Conservation (phyloP, 2,329 filamentous ascomycete genomes). For the Hymenoscyphus infarciens region DNA sequence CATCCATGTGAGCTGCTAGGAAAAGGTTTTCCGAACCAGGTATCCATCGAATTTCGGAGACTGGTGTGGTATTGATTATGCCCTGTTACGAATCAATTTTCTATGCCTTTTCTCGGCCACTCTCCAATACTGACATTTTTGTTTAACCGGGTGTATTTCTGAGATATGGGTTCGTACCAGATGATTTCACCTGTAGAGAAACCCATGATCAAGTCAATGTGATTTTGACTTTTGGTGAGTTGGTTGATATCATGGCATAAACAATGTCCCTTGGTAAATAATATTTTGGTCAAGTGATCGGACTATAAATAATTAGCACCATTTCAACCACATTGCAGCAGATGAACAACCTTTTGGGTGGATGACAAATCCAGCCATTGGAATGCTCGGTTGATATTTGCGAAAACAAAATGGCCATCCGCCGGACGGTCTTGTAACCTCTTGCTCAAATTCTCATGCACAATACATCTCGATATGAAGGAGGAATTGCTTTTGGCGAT, state of each 20-base stretch:
- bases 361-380: conserved; percentile 93
- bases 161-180: conserved; percentile 96
- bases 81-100: conserved; percentile 51
- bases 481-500: conserved; percentile 98
- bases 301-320: conserved; percentile 48
- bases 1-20: conserved; percentile 87
- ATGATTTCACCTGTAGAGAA: conserved; percentile 97
- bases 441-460: conserved; percentile 77
- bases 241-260: conserved; percentile 90
- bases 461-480: conserved; percentile 94
- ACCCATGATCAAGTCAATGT: conserved; percentile 90
- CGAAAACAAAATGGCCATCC: conserved; percentile 85
- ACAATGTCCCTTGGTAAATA: conserved; percentile 95
- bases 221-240: conserved; percentile 71
- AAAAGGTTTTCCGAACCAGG: conserved; percentile 93
- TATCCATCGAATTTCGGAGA: conserved; percentile 88
- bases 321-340: background rate
- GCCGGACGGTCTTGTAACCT: conserved; percentile 72
- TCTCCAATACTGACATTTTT: conserved; percentile 67
- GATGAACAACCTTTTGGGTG: conserved; percentile 53
- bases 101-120: background rate
- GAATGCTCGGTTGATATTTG: conserved; percentile 91
- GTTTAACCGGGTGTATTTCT: conserved; percentile 92
- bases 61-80: conserved; percentile 78
- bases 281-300: conserved; percentile 90